A percentile compares a stretch with the other conserved stretches of the same genome.
Evolutionary conservation across 2,329 filamentous ascomycete species (phyloP).

Genomic region (Alternaria postmessia): DNA sequence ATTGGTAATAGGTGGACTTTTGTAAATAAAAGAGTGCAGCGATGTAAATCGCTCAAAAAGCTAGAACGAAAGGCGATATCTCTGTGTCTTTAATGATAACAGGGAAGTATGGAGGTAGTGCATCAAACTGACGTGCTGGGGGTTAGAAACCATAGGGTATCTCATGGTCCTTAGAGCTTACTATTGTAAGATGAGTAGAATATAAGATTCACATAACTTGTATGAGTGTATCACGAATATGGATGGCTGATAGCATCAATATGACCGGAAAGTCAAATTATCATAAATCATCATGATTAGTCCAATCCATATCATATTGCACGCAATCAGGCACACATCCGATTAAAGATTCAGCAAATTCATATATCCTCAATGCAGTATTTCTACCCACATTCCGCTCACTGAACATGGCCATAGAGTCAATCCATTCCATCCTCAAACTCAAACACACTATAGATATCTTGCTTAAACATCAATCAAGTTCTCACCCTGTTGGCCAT

Average conservation of each 20-base stretch:
- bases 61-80: too few relatives aligned
- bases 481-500: conserved; percentile 46
- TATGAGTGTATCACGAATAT: neutral
- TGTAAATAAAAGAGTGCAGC: too few relatives aligned
- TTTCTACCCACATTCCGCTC: conserved; percentile 24
- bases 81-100: too few relatives aligned
- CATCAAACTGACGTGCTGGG: too few relatives aligned
- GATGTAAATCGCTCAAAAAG: too few relatives aligned
- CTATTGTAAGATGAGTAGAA: too few relatives aligned
- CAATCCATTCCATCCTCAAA: conserved; percentile 4
- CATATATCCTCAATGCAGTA: conserved; percentile 33
- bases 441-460: conserved; percentile 11
- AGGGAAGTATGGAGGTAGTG: too few relatives aligned
- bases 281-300: neutral
- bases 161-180: too few relatives aligned
- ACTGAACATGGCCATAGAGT: conserved; percentile 15
- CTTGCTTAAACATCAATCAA: conserved; percentile 49
- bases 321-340: neutral
- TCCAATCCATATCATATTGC: neutral
- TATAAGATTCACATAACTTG: neutral
- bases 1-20: too few relatives aligned
- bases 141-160: too few relatives aligned
- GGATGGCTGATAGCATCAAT: neutral
- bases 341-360: conserved; percentile 12
- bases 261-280: neutral